These are phyloP conservation scores for Jamesozyma gamospora DNA, from an alignment of 805 yeast species.

Conservation along the genomic window DNA sequence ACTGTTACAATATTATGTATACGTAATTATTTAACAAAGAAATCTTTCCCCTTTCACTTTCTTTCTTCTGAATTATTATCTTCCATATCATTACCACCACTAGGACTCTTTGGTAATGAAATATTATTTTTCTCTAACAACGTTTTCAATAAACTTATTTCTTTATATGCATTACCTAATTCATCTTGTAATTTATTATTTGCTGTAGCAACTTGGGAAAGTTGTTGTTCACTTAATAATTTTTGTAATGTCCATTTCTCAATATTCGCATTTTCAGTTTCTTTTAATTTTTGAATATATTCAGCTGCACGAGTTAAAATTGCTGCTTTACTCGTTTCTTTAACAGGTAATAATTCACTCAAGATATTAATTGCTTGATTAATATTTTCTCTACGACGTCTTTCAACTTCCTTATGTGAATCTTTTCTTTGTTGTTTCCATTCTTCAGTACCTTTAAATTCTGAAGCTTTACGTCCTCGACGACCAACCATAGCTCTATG, in stretches of 20 bases:
- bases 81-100: conserved; percentile 2
- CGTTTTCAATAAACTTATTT: conserved; percentile 77
- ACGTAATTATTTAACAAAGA: no score
- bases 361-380: conserved; percentile 78
- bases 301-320: conserved; percentile 83
- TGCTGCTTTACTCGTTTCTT: conserved; percentile 78
- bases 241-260: conserved; percentile 95
- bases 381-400: conserved; percentile 82
- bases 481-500: conserved; percentile 4
- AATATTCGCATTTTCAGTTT: conserved; percentile 77
- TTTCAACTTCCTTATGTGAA: conserved; percentile 92
- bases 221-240: conserved; percentile 82
- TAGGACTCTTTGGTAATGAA: conserved; percentile 2
- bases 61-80: not conserved
- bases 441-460: conserved; percentile 23
- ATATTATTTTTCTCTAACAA: conserved; percentile 17
- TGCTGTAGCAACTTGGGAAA: conserved; percentile 70
- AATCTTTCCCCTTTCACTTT: not conserved
- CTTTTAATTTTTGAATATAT: conserved; percentile 80
- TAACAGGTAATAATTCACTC: conserved; percentile 67
- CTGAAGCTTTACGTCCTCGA: conserved; percentile 24
- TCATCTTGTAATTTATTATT: conserved; percentile 84
- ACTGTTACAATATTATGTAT: no score
- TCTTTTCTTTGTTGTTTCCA: conserved; percentile 53
- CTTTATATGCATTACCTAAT: conserved; percentile 85